Base-by-base conservation (phyloP, 2,329 filamentous ascomycete genomes). In the Pseudogymnoascus sp. region DNA sequence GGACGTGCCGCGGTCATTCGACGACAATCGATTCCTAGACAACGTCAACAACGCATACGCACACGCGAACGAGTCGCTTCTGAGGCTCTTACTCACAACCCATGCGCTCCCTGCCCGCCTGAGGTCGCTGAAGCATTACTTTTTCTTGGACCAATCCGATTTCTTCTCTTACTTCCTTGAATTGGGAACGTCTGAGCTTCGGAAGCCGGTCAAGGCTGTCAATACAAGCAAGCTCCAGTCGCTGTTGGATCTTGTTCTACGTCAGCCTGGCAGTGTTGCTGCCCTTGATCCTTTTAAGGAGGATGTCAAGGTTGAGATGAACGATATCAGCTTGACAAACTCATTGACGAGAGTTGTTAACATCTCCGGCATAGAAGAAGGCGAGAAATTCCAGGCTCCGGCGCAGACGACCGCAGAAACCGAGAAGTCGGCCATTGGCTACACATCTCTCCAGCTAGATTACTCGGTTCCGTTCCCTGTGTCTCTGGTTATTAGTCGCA, bases 131-230 rank as follows among this genome's bases (percentile, higher is more conserved):
- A 99, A 99, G 75, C 95, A 99, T 76, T 99, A 99, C 78, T 99
- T 97, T 80, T 99, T 99, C 80, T 87, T 99, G 66, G 93, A 97
- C 70, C 89, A 93, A 7, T 97, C 95, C 36, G 95, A 99, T 75
- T 99, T 96, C 79, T 97, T 99, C 76, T 92, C 92, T 2, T 96
- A 97, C 76, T 99, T 99, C 75, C 86, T 99, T 65, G 95, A 99
- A 73, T 86, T 99, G 18, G 88, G 91, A 62, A 83, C 89, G 31
- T 93, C 92, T 1, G 95, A 99, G 76, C 82, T 99, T 64, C 89
- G 91, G 70, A 97, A 97, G 73, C 88, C 90, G 34, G 90, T 93
- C 64, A 91, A 91, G 73, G 84, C 84, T 62, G 92, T 97, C 75
- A 99, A 97, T 72, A 90, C 90, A 63, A 87, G 87, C 74, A 99